A percentile compares a stretch with the other conserved stretches of the same genome.
Evolutionary conservation across 2,329 filamentous ascomycete genomes (phyloP).

Genomic region (Pseudocercospora eumusae): DNA sequence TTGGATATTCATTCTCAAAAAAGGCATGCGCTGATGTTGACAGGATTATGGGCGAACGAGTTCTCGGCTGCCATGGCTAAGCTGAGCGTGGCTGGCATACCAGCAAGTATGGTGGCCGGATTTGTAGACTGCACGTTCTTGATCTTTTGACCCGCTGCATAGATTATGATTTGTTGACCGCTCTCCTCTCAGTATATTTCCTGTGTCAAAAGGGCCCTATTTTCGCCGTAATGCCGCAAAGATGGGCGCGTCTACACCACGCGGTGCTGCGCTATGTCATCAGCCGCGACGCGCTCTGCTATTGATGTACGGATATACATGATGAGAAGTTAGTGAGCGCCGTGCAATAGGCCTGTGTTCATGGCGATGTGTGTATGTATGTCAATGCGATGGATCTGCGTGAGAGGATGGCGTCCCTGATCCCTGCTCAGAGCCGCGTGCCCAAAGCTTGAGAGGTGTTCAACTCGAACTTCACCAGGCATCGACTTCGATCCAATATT

Average conservation of each 20-base stretch:
- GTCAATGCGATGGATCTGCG: too few relatives aligned
- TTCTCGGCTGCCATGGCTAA: conserved; percentile 28
- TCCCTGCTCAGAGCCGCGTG: neutral
- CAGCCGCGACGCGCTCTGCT: neutral
- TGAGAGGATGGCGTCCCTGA: too few relatives aligned
- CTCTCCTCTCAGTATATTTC: too few relatives aligned
- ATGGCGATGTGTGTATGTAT: too few relatives aligned
- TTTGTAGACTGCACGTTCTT: conserved; percentile 30
- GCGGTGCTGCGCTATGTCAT: neutral
- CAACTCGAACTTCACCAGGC: neutral
- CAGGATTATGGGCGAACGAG: conserved; percentile 19
- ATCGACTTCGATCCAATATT: too few relatives aligned
- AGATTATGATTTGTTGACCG: neutral
- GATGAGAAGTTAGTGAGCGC: too few relatives aligned
- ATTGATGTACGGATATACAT: too few relatives aligned
- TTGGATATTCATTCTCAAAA: neutral
- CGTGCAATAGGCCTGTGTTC: too few relatives aligned
- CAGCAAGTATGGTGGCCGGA: conserved; percentile 10
- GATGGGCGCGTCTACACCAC: too few relatives aligned
- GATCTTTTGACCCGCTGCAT: too few relatives aligned
- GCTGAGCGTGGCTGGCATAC: conserved; percentile 31
- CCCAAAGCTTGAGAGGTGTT: neutral
- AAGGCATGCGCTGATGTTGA: neutral
- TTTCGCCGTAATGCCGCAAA: too few relatives aligned
- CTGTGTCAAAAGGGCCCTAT: too few relatives aligned